Base-by-base conservation (phyloP, 495 filamentous ascomycete genomes). In the Neurospora sp. region DNA sequence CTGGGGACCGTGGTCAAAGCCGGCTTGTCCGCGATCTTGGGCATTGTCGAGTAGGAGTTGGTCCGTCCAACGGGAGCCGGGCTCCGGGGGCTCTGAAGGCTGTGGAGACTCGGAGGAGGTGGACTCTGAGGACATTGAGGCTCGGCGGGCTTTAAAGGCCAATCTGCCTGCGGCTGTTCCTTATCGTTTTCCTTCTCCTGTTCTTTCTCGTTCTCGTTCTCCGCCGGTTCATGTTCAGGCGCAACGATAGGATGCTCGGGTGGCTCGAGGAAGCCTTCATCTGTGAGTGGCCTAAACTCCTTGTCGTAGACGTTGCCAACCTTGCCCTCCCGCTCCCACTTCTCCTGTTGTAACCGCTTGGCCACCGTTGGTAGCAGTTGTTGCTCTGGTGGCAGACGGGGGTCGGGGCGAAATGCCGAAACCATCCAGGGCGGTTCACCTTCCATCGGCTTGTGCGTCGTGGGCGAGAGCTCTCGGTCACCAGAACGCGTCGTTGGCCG, bases 401-500 rank as follows among this genome's bases (percentile, higher is more conserved):
- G 96, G 80, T 99, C 96, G 4, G 96, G 96, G 77, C 96, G 96
- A 81, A 97, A 99, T 84, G 96, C 96, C 0, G 91, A 91, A 21
- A 94, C 90, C 81, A 98, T 88, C 96, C 96, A 98, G 43, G 96
- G 96, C 9, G 96, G 92, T 70, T 98, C 95, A 19, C 96, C 96
- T 83, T 98, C 96, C 15, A 94, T 95, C 40, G 91, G 89, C 76
- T 93, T 93, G 80, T 81, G 76, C 74, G 76, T 79, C 45, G 78
- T 75, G n/a, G 77, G 70, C 19, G 85, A 83, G 43, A 88, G 77
- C 48, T 83, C 85, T 45, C 86, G 78, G 72, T 89, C 85, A 59
- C 86, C 84, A 28, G 84, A 86, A 39, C 86, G 81, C 17, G 85
- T 90, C 72, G 78, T 84, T 79, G 81, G 88, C 85, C 80, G 86